phyloP scores from a whole-genome alignment of 352 stramenopile genomes.

The Phytophthora pluvialis region DNA sequence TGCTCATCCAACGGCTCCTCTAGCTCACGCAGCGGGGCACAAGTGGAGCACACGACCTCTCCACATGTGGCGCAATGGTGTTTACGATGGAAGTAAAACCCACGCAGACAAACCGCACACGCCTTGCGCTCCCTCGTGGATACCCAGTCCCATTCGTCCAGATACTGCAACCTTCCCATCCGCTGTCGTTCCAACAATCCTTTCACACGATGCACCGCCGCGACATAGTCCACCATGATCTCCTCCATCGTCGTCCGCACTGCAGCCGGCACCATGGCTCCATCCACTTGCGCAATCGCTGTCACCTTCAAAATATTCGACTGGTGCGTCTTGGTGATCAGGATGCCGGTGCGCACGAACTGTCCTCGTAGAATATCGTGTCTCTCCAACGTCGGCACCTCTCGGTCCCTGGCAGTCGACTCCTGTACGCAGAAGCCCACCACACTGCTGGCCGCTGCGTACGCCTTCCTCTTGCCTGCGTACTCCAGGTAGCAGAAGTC shows the following conservation, averaged over 20 bases:
- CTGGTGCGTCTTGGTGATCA: constrained; percentile 81
- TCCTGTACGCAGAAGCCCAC: constrained; percentile 86
- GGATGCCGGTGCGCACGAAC: constrained; percentile 66
- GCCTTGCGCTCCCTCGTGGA: constrained; percentile 74
- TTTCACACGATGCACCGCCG: constrained; percentile 60
- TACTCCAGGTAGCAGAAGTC: constrained; percentile 87
- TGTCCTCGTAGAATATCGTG: constrained; percentile 68
- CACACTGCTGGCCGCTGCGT: constrained; percentile 46
- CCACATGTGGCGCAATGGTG: constrained; percentile 80
- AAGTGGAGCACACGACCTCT: constrained; percentile 79
- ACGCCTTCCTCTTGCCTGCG: constrained; percentile 59
- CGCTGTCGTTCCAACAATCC: constrained; percentile 73
- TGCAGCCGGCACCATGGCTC: constrained; percentile 38
- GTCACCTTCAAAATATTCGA: constrained; percentile 76
- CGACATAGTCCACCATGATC: constrained; percentile 75
- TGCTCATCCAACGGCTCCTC: constrained; percentile 69
- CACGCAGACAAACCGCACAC: constrained; percentile 78
- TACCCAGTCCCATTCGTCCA: constrained; percentile 85
- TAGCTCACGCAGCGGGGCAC: constrained; percentile 71
- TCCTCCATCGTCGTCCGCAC: constrained; percentile 55
- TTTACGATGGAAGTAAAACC: constrained; percentile 83
- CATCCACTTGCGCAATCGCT: constrained; percentile 76
- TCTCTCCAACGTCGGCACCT: constrained; percentile 70
- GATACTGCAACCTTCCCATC: constrained; percentile 75
- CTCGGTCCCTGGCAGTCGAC: constrained; percentile 58